Evolutionary conservation across 2,329 filamentous ascomycete genomes (phyloP), one percentile per base, ranked within the genome.

Genomic region (Scedosporium apiospermum): DNA sequence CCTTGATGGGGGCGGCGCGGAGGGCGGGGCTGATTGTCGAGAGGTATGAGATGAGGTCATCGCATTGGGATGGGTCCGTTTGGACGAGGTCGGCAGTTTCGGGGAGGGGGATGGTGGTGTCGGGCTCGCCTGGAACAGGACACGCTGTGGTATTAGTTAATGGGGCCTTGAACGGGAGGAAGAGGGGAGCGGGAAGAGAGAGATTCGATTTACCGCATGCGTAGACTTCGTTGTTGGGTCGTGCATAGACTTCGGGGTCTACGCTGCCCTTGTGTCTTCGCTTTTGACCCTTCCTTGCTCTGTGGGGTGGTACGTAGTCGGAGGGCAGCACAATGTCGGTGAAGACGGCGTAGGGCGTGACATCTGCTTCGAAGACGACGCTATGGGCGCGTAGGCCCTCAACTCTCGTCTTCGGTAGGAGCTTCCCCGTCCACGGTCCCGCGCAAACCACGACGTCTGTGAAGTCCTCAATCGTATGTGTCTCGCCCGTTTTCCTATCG

Each of bases 241-340:
- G 83, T 0, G 95, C 90, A 72, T 99, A 99, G 65, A 98, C 95
- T 74, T 99, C 95, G 0, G 95, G 95, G 27, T 91, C 87, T 12
- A 91, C 91, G 18, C 82, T 82, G 30, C 86, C 82, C 64, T 80
- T 79, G 74, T 82, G 83, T 68, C 75, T 76, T 69, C 80, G 77
- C 76, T 77, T 78, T 71, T 82, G 78, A 64, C 77, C 80, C 70
- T 74, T 71, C 66, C 69, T 72, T 63, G 74, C 72, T 60, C 78
- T 77, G 67, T 82, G 81, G 67, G 75, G 77, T 3, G 80, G 80
- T 2, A 83, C 74, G 71, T 87, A 91, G 64, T 84, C 82, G 14
- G 76, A 71, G 0, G 91, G 90, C 1, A 96, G 80, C 46, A 82
- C 79, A 65, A 99, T 93, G 67, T 91, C 87, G 1, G 93, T 97